Conservation (phyloP, 176 grass and related monocot species). For the Oryza brachyantha region DNA sequence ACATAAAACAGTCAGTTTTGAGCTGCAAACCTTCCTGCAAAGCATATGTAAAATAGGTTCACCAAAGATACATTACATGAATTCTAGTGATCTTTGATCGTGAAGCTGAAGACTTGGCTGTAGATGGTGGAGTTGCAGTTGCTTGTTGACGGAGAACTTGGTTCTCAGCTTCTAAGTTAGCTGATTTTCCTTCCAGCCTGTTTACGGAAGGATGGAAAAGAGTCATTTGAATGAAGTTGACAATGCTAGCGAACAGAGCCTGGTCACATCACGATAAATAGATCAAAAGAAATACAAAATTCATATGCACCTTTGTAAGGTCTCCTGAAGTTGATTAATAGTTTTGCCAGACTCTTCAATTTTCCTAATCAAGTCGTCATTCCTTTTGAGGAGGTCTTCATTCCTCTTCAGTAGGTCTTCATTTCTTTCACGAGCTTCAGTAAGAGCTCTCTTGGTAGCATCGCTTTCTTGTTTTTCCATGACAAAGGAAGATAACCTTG, state of each 20-base stretch:
- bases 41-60: conserved; percentile 11
- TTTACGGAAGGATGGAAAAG: conserved; percentile 25
- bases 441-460: conserved; percentile 50
- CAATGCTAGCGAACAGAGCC: conserved; percentile 9
- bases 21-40: conserved; percentile 23
- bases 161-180: conserved; percentile 74
- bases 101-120: conserved; percentile 49
- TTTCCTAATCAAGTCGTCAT: conserved; percentile 63
- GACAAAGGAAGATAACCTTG: conserved; percentile 58
- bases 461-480: conserved; percentile 68
- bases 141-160: conserved; percentile 70
- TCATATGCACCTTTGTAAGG: conserved; percentile 52
- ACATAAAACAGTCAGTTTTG: conserved; percentile 18
- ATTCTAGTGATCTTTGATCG: conserved; percentile 55
- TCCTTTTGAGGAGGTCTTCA: conserved; percentile 53
- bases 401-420: conserved; percentile 57
- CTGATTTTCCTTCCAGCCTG: conserved; percentile 70
- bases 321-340: conserved; percentile 56
- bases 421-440: conserved; percentile 68
- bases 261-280: background rate
- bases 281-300: conserved; percentile 23
- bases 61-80: conserved; percentile 38
- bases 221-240: conserved; percentile 18
- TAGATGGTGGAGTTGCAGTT: conserved; percentile 53
- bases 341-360: conserved; percentile 52